phyloP scores from a whole-genome alignment of 2,329 filamentous ascomycete species.

The Neonectria ditissima region DNA sequence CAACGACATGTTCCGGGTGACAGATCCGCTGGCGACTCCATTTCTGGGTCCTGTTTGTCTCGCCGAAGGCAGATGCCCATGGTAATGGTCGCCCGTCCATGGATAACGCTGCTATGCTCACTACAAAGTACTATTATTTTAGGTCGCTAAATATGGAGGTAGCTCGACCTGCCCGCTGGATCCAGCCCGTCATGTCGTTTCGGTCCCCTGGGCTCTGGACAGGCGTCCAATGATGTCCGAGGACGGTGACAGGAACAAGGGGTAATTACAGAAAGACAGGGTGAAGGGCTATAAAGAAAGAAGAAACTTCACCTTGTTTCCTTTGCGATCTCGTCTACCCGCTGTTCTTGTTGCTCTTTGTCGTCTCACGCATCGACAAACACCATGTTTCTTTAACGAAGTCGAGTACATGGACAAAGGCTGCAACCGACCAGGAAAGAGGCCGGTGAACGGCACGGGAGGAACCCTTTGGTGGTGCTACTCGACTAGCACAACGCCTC shows the following conservation, averaged over 20 bases:
- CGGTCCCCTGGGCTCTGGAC: conserved; percentile 39
- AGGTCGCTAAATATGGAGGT: conserved; percentile 38
- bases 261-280: conserved; percentile 28
- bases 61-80: conserved; percentile 25
- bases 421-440: conserved; percentile 26
- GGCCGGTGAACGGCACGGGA: conserved; percentile 44
- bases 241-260: conserved; percentile 33
- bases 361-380: conserved; percentile 10
- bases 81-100: conserved; percentile 25
- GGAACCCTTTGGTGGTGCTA: conserved; percentile 44
- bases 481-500: conserved; percentile 45
- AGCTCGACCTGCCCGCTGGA: conserved; percentile 47
- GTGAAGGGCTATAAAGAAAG: conserved; percentile 22
- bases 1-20: conserved; percentile 36
- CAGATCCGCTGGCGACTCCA: conserved; percentile 44
- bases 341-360: conserved; percentile 7
- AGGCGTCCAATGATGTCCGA: conserved; percentile 39
- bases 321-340: background rate
- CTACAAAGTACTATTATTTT: no score
- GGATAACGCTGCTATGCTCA: conserved; percentile 28
- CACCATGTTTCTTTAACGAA: background rate
- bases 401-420: conserved; percentile 1
- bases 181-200: conserved; percentile 44
- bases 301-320: conserved; percentile 17
- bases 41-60: conserved; percentile 44